Evolutionary conservation across 2,329 filamentous ascomycete genomes (phyloP), one percentile per base, ranked within the genome.

Genomic region (Periconia sp.): DNA sequence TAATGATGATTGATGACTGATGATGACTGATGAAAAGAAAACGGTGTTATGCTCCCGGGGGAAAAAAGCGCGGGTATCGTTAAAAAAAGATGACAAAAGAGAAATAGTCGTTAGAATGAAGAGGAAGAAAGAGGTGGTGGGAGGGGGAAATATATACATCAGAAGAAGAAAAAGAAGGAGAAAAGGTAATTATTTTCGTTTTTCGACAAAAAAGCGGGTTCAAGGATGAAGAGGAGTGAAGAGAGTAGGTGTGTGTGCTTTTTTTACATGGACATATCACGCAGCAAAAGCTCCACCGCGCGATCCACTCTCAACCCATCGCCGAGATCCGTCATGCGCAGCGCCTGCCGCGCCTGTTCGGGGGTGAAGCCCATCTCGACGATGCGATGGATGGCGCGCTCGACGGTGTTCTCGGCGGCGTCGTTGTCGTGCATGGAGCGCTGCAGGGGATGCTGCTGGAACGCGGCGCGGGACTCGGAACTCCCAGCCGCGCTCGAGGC

Each of bases 341-440:
- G 70, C 17, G 85, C 85, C 61, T 80, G 78, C 53, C 80, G 79
- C 8, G 83, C 84, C 57, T 84, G 77, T 17, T 78, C 76, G 15
- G 79, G 72, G 8, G 76, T 76, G 58, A 87, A 87, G 0, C 85
- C 85, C 67, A 87, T 82, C 35, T 84, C 80, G 6, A 85, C 81
- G 52, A 87, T 81, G 41, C 78, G 74, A 45, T 76, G 72, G 17
- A 87, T 79, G 0, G 85, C 85, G 44, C 77, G 75, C 45, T 85
- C 83, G 14, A 81, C 80, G 0, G 83, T 82, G 48, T 84, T 81
- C 37, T 79, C 70, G 58, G 66, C 81, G 57, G 62, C 60, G 57
- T 60, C 70, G 23, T 59, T 65, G 48, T 57, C 68, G 45, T 50
- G 64, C 54, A 69, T 66, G 23, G 62, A 58, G 53, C 50, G 69